phyloP scores from a whole-genome alignment of 225 moss, liverwort and hornwort species.

The Asterella californica region DNA sequence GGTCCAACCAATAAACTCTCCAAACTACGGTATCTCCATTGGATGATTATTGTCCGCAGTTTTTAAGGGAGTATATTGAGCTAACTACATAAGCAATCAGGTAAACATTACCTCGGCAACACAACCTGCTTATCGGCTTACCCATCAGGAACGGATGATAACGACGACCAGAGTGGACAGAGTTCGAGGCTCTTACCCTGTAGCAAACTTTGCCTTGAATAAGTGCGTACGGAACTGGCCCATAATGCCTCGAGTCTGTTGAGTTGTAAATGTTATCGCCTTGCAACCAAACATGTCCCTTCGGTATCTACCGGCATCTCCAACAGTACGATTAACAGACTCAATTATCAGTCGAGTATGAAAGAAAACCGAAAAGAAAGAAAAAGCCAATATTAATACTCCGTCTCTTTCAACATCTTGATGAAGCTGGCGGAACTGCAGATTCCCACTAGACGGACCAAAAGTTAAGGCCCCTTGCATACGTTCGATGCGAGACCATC shows the following conservation, averaged over 20 bases:
- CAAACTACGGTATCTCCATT: neutral
- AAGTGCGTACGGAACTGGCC: slow-evolving; percentile 93
- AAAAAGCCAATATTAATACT: neutral
- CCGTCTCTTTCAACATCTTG: too few species aligned
- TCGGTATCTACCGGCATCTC: slow-evolving; percentile 66
- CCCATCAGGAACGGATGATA: too few species aligned
- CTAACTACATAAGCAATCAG: neutral
- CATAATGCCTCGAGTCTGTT: slow-evolving; percentile 96
- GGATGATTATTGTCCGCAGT: neutral
- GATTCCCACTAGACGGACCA: too few species aligned
- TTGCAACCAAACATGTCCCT: slow-evolving; percentile 99
- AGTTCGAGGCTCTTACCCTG: slow-evolving; percentile 55
- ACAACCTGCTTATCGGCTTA: neutral
- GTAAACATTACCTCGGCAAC: neutral
- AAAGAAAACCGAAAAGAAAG: neutral
- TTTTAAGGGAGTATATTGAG: neutral
- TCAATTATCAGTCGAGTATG: neutral
- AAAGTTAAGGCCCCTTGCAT: too few species aligned
- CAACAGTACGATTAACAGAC: neutral
- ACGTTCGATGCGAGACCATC: neutral
- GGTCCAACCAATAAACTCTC: neutral
- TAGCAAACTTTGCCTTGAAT: slow-evolving; percentile 96
- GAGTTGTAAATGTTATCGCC: slow-evolving; percentile 97
- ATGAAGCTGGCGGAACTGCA: neutral
- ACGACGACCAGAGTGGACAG: too few species aligned